A percentile compares a stretch with the other conserved stretches of the same genome.
phyloP scores from a whole-genome alignment of 257 asterid species.

The Leptodermis oblonga region DNA sequence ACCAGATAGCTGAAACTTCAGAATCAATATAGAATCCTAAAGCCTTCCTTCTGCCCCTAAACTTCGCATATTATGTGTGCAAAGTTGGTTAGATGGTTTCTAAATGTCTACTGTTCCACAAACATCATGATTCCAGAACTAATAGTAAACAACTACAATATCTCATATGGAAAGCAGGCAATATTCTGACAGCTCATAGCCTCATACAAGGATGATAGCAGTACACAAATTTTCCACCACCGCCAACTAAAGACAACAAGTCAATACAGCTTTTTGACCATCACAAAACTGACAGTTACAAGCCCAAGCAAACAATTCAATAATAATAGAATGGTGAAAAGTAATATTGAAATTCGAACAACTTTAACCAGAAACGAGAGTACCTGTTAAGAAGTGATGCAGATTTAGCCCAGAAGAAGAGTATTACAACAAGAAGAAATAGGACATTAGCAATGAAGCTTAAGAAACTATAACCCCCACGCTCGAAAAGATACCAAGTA shows the following conservation, averaged over 20 bases:
- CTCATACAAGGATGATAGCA: background rate
- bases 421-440: conserved; percentile 66
- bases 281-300: background rate
- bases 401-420: conserved; percentile 92
- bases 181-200: background rate
- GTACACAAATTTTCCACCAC: background rate
- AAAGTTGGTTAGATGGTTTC: background rate
- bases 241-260: background rate
- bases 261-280: background rate
- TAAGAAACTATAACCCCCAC: conserved; percentile 73
- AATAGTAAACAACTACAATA: background rate
- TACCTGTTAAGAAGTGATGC: conserved; percentile 94
- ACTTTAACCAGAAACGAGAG: background rate
- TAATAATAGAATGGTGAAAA: background rate
- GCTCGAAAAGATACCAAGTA: conserved; percentile 82
- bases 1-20: background rate
- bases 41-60: background rate
- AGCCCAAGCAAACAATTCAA: background rate
- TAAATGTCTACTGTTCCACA: background rate
- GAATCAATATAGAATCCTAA: background rate
- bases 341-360: background rate
- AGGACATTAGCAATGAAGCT: conserved; percentile 73
- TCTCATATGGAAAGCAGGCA: background rate
- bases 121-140: too few relatives aligned
- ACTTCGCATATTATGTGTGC: background rate